These are phyloP conservation scores for Arthrobotrys conoides DNA, from an alignment of 2,329 filamentous ascomycete genomes.

Conservation along the genomic window DNA sequence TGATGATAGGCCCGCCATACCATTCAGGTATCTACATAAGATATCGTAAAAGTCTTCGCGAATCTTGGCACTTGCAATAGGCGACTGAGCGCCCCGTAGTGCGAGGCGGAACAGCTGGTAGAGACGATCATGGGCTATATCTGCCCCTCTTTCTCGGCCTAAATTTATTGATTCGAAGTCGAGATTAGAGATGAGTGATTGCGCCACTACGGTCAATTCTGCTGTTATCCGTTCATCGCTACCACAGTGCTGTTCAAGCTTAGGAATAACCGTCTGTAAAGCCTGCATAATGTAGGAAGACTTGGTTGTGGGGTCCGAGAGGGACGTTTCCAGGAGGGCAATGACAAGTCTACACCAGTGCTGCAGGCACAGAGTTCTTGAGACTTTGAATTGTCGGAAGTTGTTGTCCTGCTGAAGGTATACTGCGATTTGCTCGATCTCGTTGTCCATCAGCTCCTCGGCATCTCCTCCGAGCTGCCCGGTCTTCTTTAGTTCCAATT, in stretches of 20 bases:
- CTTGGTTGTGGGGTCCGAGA: constrained; percentile 80
- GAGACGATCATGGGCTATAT: constrained; percentile 87
- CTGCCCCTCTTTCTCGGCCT: constrained; percentile 71
- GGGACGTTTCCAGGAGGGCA: constrained; percentile 84
- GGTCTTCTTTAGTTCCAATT: constrained; percentile 73
- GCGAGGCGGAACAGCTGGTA: constrained; percentile 92
- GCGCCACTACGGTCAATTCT: constrained; percentile 65
- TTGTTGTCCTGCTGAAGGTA: constrained; percentile 74
- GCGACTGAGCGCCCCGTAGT: constrained; percentile 81
- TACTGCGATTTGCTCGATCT: constrained; percentile 74
- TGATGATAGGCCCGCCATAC: constrained; percentile 74
- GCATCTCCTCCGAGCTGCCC: constrained; percentile 71
- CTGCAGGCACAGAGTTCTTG: constrained; percentile 78
- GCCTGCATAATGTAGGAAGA: constrained; percentile 86
- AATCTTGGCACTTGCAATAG: constrained; percentile 78
- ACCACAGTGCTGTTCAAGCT: constrained; percentile 82
- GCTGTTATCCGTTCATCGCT: constrained; percentile 75
- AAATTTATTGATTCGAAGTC: constrained; percentile 66
- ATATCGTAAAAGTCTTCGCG: constrained; percentile 92
- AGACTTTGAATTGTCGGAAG: constrained; percentile 66
- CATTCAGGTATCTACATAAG: constrained; percentile 85
- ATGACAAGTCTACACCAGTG: constrained; percentile 89
- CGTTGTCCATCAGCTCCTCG: constrained; percentile 70
- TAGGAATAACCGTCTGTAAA: constrained; percentile 88
- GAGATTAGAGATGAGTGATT: constrained; percentile 66